Base-by-base conservation (phyloP, 257 asterid species). In the Euphrasia confusa region DNA sequence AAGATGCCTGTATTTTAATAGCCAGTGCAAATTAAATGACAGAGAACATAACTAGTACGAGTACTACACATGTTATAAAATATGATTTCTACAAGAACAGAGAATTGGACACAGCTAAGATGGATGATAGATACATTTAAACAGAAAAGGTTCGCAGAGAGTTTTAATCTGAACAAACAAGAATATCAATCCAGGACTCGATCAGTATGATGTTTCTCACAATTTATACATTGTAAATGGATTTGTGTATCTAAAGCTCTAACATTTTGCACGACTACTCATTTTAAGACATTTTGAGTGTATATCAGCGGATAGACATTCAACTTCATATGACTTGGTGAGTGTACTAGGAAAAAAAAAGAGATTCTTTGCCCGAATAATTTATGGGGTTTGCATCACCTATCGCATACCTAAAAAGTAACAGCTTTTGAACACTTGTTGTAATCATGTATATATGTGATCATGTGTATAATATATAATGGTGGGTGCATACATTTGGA, bases 401-500 rank as follows among this genome's bases (percentile, higher is more conserved):
- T 57, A 47, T 60, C 45, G 64, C 81, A 72, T 74, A 69, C 78
- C 80, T 73, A 72, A 68, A 28, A 56, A 30, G 0, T 76, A 66
- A 68, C 66, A 70, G 67, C 67, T 18, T 14, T 75, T 68, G 72
- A 72, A 70, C 77, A 74, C n/a, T n/a, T n/a, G n/a, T n/a, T n/a
- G n/a, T n/a, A n/a, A n/a, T n/a, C 66, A 71, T 69, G 71, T 65
- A 75, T 17, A 80, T 65, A 76, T 65, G 65, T 48, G 71, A 54
- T 68, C 81, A 2, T 4, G 14, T 17, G 5, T 9, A 47, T 11
- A 0, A 7, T 69, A 58, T 72, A 77, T 40, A 60, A 60, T 57
- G 81, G 14, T 44, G 8, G 50, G 68, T 72, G 76, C 97, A 68
- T 90, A 90, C 98, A 85, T 82, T 85, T 68, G 88, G 81, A 75